Base-by-base conservation (phyloP, 768 basidiomycete genomes). In the Russula emetica region DNA sequence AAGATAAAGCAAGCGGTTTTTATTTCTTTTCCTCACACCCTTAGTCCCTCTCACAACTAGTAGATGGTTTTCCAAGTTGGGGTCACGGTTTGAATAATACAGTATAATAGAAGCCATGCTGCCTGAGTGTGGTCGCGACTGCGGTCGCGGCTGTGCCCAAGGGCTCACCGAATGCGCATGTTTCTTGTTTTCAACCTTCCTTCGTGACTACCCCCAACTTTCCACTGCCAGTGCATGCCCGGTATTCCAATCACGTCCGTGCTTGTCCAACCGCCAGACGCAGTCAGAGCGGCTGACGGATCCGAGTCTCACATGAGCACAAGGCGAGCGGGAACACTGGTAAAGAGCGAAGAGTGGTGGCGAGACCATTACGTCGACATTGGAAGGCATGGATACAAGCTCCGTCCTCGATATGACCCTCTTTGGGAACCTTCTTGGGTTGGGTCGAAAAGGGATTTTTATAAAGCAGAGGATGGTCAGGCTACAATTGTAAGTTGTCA, bases 381-480 rank as follows among this genome's bases (percentile, higher is more conserved):
- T 22, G 38, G 3, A 26, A 32, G 22, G n/a, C 58, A 44, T 44
- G 64, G 61, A n/a, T 64, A 64, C 52, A 42, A 10, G 32, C 66
- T 66, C 26, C 66, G 66, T n/a, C 32, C 62, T 59, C 63, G 66
- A 22, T 66, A 66, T 42, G 14, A 56, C 18, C 62, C 62, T 11
- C 8, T 4, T 54, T 66, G 61, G 64, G 38, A 54, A 14, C 64
- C 61, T 1, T 66, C 64, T 53, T 58, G 64, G 62, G 24, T 34
- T n/a, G 18, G 6, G 3, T 57, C 56, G n/a, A 24, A 14, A 36
- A 66, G 47, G 5, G 53, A 50, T 16, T 64, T 64, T 49, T 64
- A 50, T 40, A 14, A 34, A 16, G 42, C 42, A 6, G 63, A 64
- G 49, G 63, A 64, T 28, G 63, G 63, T 4, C 63, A 64, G 56